Evolutionary conservation across 2,329 filamentous ascomycete genomes (phyloP).

Genomic region (Drechmeria coniospora): DNA sequence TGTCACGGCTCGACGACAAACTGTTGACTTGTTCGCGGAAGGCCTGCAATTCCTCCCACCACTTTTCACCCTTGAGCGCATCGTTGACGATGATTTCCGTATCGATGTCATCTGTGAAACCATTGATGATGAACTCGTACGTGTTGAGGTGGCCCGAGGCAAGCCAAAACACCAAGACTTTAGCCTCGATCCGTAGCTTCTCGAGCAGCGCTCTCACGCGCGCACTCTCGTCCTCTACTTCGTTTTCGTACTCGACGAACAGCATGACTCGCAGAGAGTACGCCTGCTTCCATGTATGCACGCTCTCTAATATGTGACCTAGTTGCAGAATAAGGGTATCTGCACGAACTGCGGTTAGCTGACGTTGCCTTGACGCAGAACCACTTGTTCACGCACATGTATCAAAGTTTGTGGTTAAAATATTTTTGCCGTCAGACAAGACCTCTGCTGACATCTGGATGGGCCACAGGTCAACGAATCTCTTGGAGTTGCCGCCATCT

Average conservation of each 20-base stretch:
- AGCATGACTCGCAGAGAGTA: conserved; percentile 65
- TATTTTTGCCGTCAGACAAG: conserved; percentile 46
- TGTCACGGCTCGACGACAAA: conserved; percentile 26
- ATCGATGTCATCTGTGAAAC: conserved; percentile 37
- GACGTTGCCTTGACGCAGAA: not conserved
- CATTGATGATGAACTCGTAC: conserved; percentile 69
- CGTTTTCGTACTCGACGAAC: conserved; percentile 78
- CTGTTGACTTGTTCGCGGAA: conserved; percentile 26
- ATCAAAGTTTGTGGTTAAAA: conserved; percentile 80
- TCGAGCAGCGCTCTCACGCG: conserved; percentile 60
- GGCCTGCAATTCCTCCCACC: conserved; percentile 65
- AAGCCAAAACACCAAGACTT: conserved; percentile 69
- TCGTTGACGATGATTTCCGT: conserved; percentile 47
- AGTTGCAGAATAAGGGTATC: conserved; percentile 71
- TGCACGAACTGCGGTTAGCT: conserved; percentile 9
- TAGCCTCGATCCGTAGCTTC: conserved; percentile 67
- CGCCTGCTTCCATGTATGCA: conserved; percentile 61
- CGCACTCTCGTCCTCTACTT: conserved; percentile 63
- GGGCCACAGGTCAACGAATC: conserved; percentile 78
- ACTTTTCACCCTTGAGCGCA: conserved; percentile 54
- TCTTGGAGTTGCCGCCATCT: conserved; percentile 46
- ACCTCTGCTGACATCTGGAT: conserved; percentile 88
- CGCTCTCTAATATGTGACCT: conserved; percentile 70
- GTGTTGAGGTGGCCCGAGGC: conserved; percentile 55
- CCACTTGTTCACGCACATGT: conserved; percentile 47